Base-by-base conservation (phyloP, 352 stramenopile species). In the Globisporangium camurandrum region DNA sequence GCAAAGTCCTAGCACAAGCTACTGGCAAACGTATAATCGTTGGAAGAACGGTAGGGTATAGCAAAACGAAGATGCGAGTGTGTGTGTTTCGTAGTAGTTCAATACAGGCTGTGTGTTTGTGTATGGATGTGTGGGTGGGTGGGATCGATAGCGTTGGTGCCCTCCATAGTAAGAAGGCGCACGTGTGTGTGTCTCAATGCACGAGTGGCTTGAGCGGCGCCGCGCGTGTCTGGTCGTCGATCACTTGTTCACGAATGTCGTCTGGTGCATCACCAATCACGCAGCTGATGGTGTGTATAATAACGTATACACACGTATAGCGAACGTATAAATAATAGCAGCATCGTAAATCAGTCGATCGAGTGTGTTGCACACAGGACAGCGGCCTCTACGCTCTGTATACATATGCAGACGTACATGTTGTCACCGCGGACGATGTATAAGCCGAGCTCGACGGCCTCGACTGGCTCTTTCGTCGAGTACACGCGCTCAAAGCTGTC, bases 351-450 rank as follows among this genome's bases (percentile, higher is more conserved):
- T 45, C 27, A 19, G 36, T 31, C 34, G 9, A 11, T 22, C 22
- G 17, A 4, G 36, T 10, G n/a, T 10, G 4, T 0, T 22, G 36
- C n/a, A n/a, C n/a, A n/a, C n/a, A n/a, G n/a, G n/a, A n/a, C n/a
- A n/a, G n/a, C n/a, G n/a, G n/a, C n/a, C n/a, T n/a, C n/a, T n/a
- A n/a, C n/a, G n/a, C n/a, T n/a, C n/a, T n/a, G n/a, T n/a, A n/a
- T n/a, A n/a, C n/a, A 8, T 22, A n/a, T 23, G 22, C 22, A 22
- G 10, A 46, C 73, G 59, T 70, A 94, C 85, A 97, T 96, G 66
- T 97, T 97, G 69, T 97, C 90, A 22, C 91, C 93, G 43, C 93
- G 83, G 37, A 97, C 77, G 55, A 98, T 96, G 58, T 97, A 97
- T 23, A 97, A 67, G 26, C 93, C 93, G 9, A 97, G 69, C 54